These are phyloP conservation scores for Chlamydomonas reinhardtii DNA, from an alignment of 163 green algal genomes.

Conservation along the genomic window DNA sequence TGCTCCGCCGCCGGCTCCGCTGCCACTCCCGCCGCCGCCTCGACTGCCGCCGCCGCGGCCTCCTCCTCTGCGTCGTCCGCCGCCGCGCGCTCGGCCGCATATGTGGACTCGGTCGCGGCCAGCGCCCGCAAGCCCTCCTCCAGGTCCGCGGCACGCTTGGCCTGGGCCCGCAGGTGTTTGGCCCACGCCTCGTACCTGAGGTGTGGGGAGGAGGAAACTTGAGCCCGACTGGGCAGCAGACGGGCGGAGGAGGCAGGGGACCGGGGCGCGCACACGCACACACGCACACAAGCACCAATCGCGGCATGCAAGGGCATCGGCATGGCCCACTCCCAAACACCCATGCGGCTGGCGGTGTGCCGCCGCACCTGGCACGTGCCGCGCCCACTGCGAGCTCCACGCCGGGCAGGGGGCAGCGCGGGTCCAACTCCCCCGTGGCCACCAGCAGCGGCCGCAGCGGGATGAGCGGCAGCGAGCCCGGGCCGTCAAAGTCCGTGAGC, in stretches of 20 bases:
- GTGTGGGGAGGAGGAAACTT: no score
- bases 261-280: no score
- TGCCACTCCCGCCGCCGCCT: neutral
- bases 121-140: neutral
- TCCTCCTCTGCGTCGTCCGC: neutral
- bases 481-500: slow-evolving; percentile 64
- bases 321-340: no score
- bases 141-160: neutral
- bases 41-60: neutral
- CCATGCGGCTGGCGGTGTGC: no score
- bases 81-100: neutral
- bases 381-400: slow-evolving; percentile 47
- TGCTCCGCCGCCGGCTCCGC: neutral
- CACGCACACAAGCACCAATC: no score
- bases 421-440: slow-evolving; percentile 67
- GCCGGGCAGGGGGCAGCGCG: slow-evolving; percentile 65
- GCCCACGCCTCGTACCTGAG: no score
- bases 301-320: no score
- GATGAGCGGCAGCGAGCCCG: slow-evolving; percentile 62
- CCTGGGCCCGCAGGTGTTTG: no score
- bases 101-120: neutral
- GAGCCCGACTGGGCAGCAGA: no score
- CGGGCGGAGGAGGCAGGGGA: no score
- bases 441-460: slow-evolving; percentile 72
- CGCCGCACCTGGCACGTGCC: slow-evolving; percentile 41